These are phyloP conservation scores for Yarrowia sp. DNA, from an alignment of 805 yeast species.

Conservation along the genomic window DNA sequence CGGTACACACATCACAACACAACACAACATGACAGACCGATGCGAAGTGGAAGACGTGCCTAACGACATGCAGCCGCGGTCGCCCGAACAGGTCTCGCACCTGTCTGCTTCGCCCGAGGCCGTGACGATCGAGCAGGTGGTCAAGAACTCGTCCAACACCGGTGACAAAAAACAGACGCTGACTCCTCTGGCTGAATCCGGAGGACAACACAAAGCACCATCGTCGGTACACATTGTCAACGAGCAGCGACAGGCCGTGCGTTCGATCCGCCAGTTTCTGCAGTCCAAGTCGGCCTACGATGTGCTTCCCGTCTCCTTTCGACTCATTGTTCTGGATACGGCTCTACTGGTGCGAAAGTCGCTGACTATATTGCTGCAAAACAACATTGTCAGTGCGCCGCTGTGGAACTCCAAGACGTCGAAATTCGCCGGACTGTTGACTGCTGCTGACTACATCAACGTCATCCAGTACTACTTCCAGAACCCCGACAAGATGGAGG, in stretches of 20 bases:
- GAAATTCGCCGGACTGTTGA: constrained; percentile 88
- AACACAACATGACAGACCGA: not conserved
- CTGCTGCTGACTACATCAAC: constrained; percentile 89
- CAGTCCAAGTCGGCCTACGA: constrained; percentile 93
- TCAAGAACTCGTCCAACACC: not conserved
- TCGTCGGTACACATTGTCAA: constrained; percentile 30
- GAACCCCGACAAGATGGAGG: constrained; percentile 77
- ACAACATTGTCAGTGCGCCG: constrained; percentile 94
- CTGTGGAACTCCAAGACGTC: constrained; percentile 90
- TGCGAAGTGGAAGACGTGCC: constrained; percentile 23
- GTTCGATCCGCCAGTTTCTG: constrained; percentile 78
- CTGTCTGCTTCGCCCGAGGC: constrained; percentile 1
- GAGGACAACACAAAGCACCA: not conserved
- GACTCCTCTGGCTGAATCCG: not conserved
- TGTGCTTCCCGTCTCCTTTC: constrained; percentile 90
- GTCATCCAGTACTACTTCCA: constrained; percentile 93
- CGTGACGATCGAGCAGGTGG: constrained; percentile 20
- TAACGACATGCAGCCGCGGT: constrained; percentile 16
- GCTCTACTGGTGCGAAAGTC: constrained; percentile 86
- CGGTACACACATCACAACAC: not conserved
- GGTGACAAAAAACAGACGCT: not conserved
- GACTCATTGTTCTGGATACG: constrained; percentile 91
- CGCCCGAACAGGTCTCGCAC: constrained; percentile 21
- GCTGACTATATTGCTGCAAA: constrained; percentile 82
- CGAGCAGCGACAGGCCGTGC: constrained; percentile 73